Conservation (phyloP, 768 basidiomycete species). For the Epithele typhae region DNA sequence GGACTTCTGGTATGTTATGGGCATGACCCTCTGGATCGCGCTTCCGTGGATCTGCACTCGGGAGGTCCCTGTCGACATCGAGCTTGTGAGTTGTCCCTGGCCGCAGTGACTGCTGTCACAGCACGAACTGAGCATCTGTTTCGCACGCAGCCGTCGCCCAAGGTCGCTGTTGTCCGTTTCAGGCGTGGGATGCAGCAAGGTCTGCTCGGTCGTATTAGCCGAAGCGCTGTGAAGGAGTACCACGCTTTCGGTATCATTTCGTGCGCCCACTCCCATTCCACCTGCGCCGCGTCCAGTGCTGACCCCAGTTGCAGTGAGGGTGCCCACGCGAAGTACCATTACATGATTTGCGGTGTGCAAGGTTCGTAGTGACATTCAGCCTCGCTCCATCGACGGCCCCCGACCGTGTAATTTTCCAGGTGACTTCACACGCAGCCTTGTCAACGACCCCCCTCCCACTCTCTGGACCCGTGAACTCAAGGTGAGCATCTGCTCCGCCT, state of each 20-base stretch:
- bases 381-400: not conserved
- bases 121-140: constrained; percentile 6
- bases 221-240: constrained; percentile 73
- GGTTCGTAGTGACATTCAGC: constrained; percentile 11
- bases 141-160: constrained; percentile 59
- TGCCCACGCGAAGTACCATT: constrained; percentile 69
- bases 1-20: constrained; percentile 72
- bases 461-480: constrained; percentile 81
- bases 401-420: constrained; percentile 31
- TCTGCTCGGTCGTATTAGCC: constrained; percentile 68
- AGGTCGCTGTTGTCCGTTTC: constrained; percentile 76
- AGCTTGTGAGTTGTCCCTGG: constrained; percentile 46
- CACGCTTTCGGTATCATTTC: constrained; percentile 80
- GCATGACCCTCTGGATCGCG: constrained; percentile 72
- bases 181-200: constrained; percentile 84
- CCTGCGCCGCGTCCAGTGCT: constrained; percentile 8
- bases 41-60: constrained; percentile 76
- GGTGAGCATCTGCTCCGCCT: constrained; percentile 33
- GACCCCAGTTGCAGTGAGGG: constrained; percentile 49
- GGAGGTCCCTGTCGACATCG: constrained; percentile 69
- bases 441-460: constrained; percentile 61
- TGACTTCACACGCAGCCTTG: constrained; percentile 72
- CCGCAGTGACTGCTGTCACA: not conserved
- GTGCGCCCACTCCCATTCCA: constrained; percentile 27
- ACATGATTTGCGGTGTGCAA: constrained; percentile 79